Evolutionary conservation across 257 asterid species (phyloP), one percentile per base, ranked within the genome.

Genomic region (Anisodus tanguticus): DNA sequence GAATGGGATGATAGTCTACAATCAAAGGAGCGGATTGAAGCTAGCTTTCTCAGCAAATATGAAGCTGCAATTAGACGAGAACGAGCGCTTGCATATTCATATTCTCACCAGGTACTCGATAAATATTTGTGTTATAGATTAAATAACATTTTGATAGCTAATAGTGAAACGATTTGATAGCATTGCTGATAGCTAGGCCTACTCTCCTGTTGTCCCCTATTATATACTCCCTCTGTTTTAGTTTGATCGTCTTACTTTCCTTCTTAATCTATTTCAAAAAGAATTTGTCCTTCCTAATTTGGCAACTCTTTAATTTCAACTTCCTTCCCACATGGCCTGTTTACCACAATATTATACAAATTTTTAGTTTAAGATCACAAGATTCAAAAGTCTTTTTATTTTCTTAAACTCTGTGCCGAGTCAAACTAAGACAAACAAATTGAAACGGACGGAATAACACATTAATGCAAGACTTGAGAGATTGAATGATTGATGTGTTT

Each of bases 61-160:
- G 98, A 94, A 89, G 98, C 99, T 64, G 87, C 97, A 51, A 88
- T 92, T 96, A 90, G 95, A 87, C 95, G 99, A 47, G 99, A 96
- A 94, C 90, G 97, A 85, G 98, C 99, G 19, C 89, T 96, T 71
- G 99, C 98, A 77, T 96, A 96, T 88, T 93, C 99, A 51, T 93
- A 86, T 89, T 92, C 97, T 85, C 99, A 93, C 87, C 99, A 96
- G 98, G 99, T 96, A 92, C 64, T 78, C 49, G 8, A 51, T 63
- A 13, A 51, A 51, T 76, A 12, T 51, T 12, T 49, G 63, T 76
- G 22, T 76, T n/a, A 8, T 68, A 37, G 6, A 37, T 15, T 54
- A 53, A 53, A 53, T 9, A 54, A 54, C 59, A 54, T 54, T 3
- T 54, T 54, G 59, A 55, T 55, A 13, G 19, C 62, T 55, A 55